Evolutionary conservation across 2,329 filamentous ascomycete species (phyloP).

Genomic region (Clonostachys sp.): DNA sequence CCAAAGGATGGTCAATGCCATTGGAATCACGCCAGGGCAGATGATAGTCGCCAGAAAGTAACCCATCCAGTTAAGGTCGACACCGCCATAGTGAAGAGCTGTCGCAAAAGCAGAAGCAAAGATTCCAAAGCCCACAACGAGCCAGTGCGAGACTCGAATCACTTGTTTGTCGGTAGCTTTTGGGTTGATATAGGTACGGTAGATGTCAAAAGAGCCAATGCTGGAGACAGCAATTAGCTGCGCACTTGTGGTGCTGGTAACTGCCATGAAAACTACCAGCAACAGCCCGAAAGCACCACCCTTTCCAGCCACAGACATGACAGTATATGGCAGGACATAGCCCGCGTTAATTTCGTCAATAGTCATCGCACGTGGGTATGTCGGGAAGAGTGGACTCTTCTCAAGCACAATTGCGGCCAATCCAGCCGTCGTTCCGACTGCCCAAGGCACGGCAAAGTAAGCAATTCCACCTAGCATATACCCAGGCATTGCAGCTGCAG

Average conservation of each 20-base stretch:
- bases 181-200: constrained; percentile 83
- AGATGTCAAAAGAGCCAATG: constrained; percentile 83
- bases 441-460: constrained; percentile 93
- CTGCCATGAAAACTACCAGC: constrained; percentile 84
- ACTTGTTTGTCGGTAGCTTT: constrained; percentile 68
- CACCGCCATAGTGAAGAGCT: constrained; percentile 67
- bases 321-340: constrained; percentile 78
- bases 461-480: constrained; percentile 82
- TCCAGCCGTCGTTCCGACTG: constrained; percentile 85
- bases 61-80: constrained; percentile 63
- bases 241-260: constrained; percentile 77
- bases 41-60: constrained; percentile 94
- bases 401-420: constrained; percentile 78
- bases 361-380: constrained; percentile 67
- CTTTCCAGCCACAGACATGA: constrained; percentile 76
- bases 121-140: constrained; percentile 43
- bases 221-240: constrained; percentile 85
- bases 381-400: constrained; percentile 65
- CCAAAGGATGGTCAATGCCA: constrained; percentile 78
- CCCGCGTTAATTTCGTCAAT: constrained; percentile 75
- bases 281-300: constrained; percentile 77
- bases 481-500: constrained; percentile 80
- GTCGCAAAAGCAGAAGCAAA: constrained; percentile 55
- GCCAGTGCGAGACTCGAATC: constrained; percentile 73
- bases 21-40: constrained; percentile 77